Evolutionary conservation across 306 rosid genomes (phyloP).

Genomic region (Hippophae gyantsensis): DNA sequence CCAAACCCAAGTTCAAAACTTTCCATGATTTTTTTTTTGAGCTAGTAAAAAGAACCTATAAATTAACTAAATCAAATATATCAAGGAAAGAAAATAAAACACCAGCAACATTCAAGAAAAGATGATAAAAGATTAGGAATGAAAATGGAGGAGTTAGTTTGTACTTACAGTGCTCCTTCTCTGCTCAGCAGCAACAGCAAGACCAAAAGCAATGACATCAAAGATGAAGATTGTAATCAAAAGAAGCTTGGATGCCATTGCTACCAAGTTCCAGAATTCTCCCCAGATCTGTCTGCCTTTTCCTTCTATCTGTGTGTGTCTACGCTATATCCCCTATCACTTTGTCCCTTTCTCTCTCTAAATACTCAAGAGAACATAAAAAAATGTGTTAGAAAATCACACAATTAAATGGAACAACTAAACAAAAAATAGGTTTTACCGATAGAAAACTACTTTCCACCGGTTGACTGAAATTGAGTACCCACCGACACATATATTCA

Average conservation of each 20-base stretch:
- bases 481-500: slow-evolving; percentile 10
- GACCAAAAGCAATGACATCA: slow-evolving; percentile 80
- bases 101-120: background rate
- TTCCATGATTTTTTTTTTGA: background rate
- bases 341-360: background rate
- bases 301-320: slow-evolving; percentile 4
- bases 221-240: slow-evolving; percentile 49
- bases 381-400: background rate
- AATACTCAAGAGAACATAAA: slow-evolving; percentile 6
- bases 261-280: slow-evolving; percentile 18
- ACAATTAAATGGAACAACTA: background rate
- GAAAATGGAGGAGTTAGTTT: slow-evolving; percentile 3
- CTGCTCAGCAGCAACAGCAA: slow-evolving; percentile 91
- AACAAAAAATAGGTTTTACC: background rate
- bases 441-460: slow-evolving; percentile 29
- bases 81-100: background rate
- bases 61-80: slow-evolving; percentile 4
- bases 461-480: slow-evolving; percentile 19
- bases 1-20: background rate
- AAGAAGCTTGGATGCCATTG: slow-evolving; percentile 91
- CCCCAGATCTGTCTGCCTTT: slow-evolving; percentile 28
- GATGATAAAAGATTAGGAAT: background rate
- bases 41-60: slow-evolving; percentile 3
- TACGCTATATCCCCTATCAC: background rate
- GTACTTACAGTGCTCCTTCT: slow-evolving; percentile 86